Conservation (phyloP, 1,284 basidiomycete genomes). For the Moesziomyces sp. region DNA sequence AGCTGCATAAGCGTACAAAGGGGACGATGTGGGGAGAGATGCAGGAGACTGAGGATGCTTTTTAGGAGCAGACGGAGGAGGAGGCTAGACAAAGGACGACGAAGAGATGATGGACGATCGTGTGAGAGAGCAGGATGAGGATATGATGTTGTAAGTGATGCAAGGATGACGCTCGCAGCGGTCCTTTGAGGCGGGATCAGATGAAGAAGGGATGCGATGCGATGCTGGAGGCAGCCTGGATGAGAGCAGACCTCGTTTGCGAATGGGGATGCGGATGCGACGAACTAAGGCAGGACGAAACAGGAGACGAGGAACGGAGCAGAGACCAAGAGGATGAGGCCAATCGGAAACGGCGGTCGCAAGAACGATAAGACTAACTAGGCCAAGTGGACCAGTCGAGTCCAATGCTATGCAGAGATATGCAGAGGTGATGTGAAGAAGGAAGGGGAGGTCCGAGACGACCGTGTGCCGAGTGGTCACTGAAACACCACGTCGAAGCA, state of each 20-base stretch:
- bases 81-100: slow-evolving; percentile 3
- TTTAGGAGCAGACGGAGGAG: not conserved
- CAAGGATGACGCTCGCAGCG: not conserved
- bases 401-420: no score
- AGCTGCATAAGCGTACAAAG: slow-evolving; percentile 1
- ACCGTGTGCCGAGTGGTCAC: slow-evolving; percentile 17
- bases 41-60: slow-evolving; percentile 14
- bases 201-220: not conserved
- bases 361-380: no score
- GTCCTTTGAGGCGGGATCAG: not conserved
- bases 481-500: slow-evolving; percentile 23
- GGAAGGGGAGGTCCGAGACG: not conserved
- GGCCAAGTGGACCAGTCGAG: no score
- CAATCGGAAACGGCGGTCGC: no score
- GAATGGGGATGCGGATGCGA: no score
- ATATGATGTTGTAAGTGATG: not conserved
- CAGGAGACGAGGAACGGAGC: no score
- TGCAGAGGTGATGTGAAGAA: no score
- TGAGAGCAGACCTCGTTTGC: no score
- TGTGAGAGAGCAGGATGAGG: slow-evolving; percentile 1
- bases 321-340: no score
- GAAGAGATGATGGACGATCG: not conserved
- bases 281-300: no score
- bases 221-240: not conserved
- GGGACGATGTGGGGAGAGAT: slow-evolving; percentile 16